Evolutionary conservation across 2,329 filamentous ascomycete genomes (phyloP), one percentile per base, ranked within the genome.

Genomic region (Epichloe gansuensis): DNA sequence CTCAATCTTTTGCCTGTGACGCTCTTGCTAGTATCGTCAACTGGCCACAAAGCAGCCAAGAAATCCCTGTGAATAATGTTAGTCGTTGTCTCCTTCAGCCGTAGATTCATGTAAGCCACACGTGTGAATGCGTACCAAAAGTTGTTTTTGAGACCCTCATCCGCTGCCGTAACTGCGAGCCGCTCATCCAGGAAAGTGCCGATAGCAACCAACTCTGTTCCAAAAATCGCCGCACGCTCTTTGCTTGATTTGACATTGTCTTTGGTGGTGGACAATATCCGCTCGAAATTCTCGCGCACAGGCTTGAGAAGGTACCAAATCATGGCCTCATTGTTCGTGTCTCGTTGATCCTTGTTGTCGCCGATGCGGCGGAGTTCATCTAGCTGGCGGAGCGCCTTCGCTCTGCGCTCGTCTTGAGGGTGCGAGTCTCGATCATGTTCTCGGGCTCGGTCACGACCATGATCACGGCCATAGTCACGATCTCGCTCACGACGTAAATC

Each of bases 231-330:
- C 23, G 83, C 76, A 45, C 83, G 75, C 50, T 79, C 75, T 58
- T 83, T 81, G 60, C 79, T 78, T 31, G 77, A 80, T 52, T 80
- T 80, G 56, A 83, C 78, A 48, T 76, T 76, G 58, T 81, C 80
- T 58, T 78, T 79, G 2, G 79, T 85, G 4, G 81, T 82, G 50
- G 75, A 76, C 51, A 78, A 71, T 51, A 85, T 78, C 31, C 71
- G 73, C 57, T 77, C 75, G 49, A 86, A 76, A 55, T 80, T 82
- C 55, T 78, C 74, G 48, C 74, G 74, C 31, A 85, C 78, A 13
- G 81, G 80, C 55, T 78, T 77, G 54, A 84, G 64, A 39, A 77
- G 61, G 54, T 68, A 72, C 71, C 72, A 74, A 23, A 75, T 70
- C 66, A 74, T 69, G 3, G 70, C 71, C 54, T 74, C 72, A 45